phyloP scores from a whole-genome alignment of 345 rosid species.

The Lenwebbia sp. region DNA sequence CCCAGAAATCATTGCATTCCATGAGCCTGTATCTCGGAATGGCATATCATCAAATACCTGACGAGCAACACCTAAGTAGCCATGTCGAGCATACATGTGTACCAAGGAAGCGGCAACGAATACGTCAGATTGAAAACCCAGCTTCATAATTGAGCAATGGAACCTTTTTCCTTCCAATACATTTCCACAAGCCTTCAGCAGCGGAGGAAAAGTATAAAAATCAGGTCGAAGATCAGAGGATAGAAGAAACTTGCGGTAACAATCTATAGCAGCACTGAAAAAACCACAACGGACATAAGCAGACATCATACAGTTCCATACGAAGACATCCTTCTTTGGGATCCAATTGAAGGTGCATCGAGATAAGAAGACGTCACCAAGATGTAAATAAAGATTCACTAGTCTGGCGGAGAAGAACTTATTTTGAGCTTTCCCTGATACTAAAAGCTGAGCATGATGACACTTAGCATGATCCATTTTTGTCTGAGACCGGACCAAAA shows the following conservation, averaged over 20 bases:
- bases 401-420: conserved; percentile 4
- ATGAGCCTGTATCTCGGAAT: conserved; percentile 5
- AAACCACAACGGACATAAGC: conserved; percentile 2
- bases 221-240: conserved; percentile 9
- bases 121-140: conserved; percentile 6
- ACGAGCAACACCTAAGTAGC: conserved; percentile 6
- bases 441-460: conserved; percentile 7
- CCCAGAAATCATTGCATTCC: conserved; percentile 18
- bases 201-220: conserved; percentile 12
- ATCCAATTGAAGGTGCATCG: conserved; percentile 1
- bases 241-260: background rate
- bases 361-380: conserved; percentile 8
- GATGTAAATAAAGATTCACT: conserved; percentile 10
- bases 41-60: conserved; percentile 8
- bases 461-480: conserved; percentile 2
- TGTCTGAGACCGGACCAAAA: conserved; percentile 3
- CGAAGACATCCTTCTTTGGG: background rate
- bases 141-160: conserved; percentile 4
- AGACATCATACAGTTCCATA: conserved; percentile 14
- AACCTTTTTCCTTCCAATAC: conserved; percentile 1
- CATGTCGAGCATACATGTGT: conserved; percentile 9
- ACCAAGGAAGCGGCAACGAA: conserved; percentile 9
- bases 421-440: conserved; percentile 1
- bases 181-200: conserved; percentile 12
- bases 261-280: background rate